Base-by-base conservation (phyloP, 2,329 filamentous ascomycete genomes). In the Apiospora koreana region DNA sequence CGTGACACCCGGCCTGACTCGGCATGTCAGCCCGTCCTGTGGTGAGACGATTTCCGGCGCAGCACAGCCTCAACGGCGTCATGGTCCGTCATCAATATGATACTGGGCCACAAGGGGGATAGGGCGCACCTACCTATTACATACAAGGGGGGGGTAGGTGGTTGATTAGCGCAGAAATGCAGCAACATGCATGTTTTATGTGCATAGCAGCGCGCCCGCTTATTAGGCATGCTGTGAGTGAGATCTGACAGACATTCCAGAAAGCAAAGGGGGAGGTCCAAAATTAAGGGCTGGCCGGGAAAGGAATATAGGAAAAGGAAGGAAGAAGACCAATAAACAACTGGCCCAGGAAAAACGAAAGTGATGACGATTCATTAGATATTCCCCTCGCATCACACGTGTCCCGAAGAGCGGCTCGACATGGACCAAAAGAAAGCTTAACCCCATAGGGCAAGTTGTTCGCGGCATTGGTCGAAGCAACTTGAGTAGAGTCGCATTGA, bases 21-120 rank as follows among this genome's bases (percentile, higher is more conserved):
- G 50, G 50, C 28, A 58, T 21, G 50, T 58, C 50, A 58, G 28
- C 28, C 50, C 50, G 50, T 58, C 50, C 50, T 58, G 50, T 58
- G 50, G 50, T 58, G 50, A 58, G 50, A 58, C 50, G 50, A 35
- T 58, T 58, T 58, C 50, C 50, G 50, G 48, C 28, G 28, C 50
- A 58, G 50, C 50, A 58, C 50, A 58, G 50, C 50, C 50, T 58
- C 50, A 58, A 58, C 50, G 50, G 50, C 50, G 50, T 58, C 50
- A 58, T 58, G 50, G 25, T 58, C 50, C 28, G 28, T 58, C 50
- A 58, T 58, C 50, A 58, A 58, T 21, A 35, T 58, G 50, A 58
- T 58, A 58, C 50, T 35, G 50, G 50, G 50, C 50, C 28, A 58
- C 50, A 21, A 18, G 8, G 9, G 18, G 28, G 8, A 21, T 16